Percentiles rank a stretch among this genome's conserved stretches.
Conservation (phyloP, 106 monocot genomes). For the Dendrobium nobile region DNA sequence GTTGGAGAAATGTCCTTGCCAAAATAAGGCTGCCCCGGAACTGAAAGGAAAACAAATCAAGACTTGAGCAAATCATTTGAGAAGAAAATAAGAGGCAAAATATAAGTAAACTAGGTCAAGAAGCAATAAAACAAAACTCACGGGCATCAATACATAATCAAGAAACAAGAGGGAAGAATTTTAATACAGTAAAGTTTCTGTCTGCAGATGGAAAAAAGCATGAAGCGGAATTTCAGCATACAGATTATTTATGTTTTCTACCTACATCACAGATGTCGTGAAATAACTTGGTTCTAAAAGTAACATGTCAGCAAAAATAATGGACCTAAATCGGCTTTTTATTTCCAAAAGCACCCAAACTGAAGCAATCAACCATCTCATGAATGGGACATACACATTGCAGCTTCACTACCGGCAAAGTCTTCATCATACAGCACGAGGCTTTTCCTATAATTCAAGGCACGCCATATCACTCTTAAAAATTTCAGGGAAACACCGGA, state of each 20-base stretch:
- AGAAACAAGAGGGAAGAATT: neutral
- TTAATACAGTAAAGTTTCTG: neutral
- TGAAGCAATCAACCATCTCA: too few species aligned
- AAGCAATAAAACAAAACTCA: neutral
- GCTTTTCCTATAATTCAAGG: too few species aligned
- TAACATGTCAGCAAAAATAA: too few species aligned
- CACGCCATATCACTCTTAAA: too few species aligned
- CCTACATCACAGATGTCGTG: neutral
- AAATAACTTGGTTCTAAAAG: too few species aligned
- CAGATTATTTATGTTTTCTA: neutral
- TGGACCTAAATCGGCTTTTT: too few species aligned
- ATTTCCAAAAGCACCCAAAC: too few species aligned
- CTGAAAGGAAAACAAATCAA: conserved; percentile 22
- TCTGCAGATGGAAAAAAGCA: neutral
- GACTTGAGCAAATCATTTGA: neutral
- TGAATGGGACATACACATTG: too few species aligned
- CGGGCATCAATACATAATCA: neutral
- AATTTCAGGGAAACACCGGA: neutral
- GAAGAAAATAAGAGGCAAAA: neutral
- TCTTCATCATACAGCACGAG: too few species aligned
- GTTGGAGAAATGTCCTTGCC: conserved; percentile 26
- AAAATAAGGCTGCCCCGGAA: conserved; percentile 68
- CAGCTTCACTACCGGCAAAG: too few species aligned
- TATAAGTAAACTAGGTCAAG: neutral
- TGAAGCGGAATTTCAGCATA: neutral